Conservation (phyloP, 2,329 filamentous ascomycete genomes). For the Orbilia oligospora region DNA sequence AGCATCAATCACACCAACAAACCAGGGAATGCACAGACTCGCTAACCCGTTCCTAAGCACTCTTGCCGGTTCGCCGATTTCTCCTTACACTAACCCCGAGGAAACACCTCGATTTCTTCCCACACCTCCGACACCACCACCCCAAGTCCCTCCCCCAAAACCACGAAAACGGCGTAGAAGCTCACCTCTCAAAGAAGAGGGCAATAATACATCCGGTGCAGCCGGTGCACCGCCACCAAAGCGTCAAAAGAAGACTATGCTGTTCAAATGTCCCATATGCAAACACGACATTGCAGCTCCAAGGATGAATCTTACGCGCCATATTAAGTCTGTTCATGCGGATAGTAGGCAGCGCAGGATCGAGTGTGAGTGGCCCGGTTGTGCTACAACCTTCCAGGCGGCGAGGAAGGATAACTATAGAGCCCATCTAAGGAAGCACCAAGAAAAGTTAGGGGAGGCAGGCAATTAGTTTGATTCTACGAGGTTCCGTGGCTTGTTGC, state of each 20-base stretch:
- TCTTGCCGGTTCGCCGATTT: constrained; percentile 42
- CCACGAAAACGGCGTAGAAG: constrained; percentile 53
- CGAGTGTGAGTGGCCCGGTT: constrained; percentile 58
- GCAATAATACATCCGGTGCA: constrained; percentile 18
- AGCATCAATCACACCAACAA: constrained; percentile 26
- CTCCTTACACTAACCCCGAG: constrained; percentile 38
- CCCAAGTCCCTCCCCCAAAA: constrained; percentile 54
- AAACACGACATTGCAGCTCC: constrained; percentile 58
- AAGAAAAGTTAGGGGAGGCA: constrained; percentile 47
- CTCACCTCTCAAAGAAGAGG: constrained; percentile 49
- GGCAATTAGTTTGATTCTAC: constrained; percentile 22
- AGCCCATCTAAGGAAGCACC: constrained; percentile 54
- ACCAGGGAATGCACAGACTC: constrained; percentile 22
- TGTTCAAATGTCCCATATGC: constrained; percentile 57
- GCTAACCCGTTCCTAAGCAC: constrained; percentile 33
- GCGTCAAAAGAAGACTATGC: constrained; percentile 57
- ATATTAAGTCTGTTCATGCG: constrained; percentile 56
- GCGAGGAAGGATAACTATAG: constrained; percentile 60
- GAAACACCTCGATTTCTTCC: constrained; percentile 58
- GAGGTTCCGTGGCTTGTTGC: neutral
- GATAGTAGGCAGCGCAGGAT: constrained; percentile 57
- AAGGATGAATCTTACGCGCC: constrained; percentile 57
- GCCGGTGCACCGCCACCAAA: constrained; percentile 33
- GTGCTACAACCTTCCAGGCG: constrained; percentile 55
- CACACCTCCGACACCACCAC: constrained; percentile 49